These are phyloP conservation scores for Colletotrichum sp. DNA, from an alignment of 2,329 filamentous ascomycete genomes.

Conservation along the genomic window DNA sequence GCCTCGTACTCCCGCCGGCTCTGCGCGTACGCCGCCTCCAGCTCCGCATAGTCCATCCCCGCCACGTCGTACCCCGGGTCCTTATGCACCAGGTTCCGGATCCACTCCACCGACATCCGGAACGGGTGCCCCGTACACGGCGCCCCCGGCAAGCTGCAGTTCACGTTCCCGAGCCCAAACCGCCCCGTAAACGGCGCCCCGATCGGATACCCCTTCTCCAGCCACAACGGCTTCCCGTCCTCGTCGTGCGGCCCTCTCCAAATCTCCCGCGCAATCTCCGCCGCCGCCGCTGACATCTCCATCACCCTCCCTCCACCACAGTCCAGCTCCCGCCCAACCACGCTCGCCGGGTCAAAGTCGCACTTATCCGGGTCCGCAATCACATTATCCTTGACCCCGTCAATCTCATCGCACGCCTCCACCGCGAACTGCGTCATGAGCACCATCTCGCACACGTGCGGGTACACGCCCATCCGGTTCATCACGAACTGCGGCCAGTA, in stretches of 20 bases:
- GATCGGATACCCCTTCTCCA: constrained; percentile 1
- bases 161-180: constrained; percentile 15
- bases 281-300: constrained; percentile 8
- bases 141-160: constrained; percentile 4
- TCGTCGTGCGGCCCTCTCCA: constrained; percentile 11
- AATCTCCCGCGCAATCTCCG: constrained; percentile 8
- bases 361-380: constrained; percentile 15
- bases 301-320: constrained; percentile 30
- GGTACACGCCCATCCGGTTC: constrained; percentile 11
- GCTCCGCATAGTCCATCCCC: not conserved
- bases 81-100: constrained; percentile 12
- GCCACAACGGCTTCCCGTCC: constrained; percentile 4
- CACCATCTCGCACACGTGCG: constrained; percentile 27
- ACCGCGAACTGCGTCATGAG: constrained; percentile 31
- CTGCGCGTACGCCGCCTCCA: not conserved
- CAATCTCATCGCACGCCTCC: constrained; percentile 18
- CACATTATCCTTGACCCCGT: constrained; percentile 16
- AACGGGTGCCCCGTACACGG: constrained; percentile 10
- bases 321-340: constrained; percentile 18
- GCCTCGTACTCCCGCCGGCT: constrained; percentile 20
- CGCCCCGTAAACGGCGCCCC: constrained; percentile 17
- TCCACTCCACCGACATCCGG: constrained; percentile 19
- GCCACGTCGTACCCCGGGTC: constrained; percentile 2
- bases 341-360: constrained; percentile 27
- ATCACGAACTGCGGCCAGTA: constrained; percentile 23